These are phyloP conservation scores for Plasmodium chabaudi DNA, from an alignment of 169 alveolate genomes.

Conservation along the genomic window DNA sequence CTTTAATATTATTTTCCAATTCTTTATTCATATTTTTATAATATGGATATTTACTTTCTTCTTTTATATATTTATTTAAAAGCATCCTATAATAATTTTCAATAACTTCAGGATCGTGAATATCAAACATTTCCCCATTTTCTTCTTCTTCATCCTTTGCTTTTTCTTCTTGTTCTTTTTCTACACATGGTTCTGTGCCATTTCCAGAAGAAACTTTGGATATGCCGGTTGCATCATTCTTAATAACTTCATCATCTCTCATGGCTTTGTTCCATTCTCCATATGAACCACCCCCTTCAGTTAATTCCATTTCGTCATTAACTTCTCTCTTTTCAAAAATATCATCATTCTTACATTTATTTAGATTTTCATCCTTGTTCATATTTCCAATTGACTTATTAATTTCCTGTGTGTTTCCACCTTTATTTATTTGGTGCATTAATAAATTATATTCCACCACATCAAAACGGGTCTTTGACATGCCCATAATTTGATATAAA, in stretches of 20 bases:
- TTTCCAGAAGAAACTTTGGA: neutral
- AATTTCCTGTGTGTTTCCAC: neutral
- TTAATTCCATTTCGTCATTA: neutral
- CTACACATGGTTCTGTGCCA: neutral
- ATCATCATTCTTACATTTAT: neutral
- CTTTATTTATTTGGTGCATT: constrained; percentile 2
- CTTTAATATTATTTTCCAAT: constrained; percentile 14
- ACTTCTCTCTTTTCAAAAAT: neutral
- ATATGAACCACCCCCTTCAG: neutral
- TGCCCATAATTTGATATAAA: constrained; percentile 20
- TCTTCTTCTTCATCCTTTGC: neutral
- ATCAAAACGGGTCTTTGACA: constrained; percentile 5
- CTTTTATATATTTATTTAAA: constrained; percentile 38
- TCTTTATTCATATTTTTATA: constrained; percentile 7
- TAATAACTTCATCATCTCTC: neutral
- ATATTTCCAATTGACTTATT: too few species aligned
- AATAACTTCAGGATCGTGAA: neutral
- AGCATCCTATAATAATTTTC: constrained; percentile 33
- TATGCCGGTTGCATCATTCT: neutral
- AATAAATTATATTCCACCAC: constrained; percentile 4
- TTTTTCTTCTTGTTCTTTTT: neutral
- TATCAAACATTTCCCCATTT: too few species aligned
- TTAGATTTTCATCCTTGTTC: neutral
- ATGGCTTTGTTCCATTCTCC: neutral
- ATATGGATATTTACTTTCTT: constrained; percentile 1